phyloP scores from a whole-genome alignment of 192 early-diverging fungal species.

The Mortierella antarctica region DNA sequence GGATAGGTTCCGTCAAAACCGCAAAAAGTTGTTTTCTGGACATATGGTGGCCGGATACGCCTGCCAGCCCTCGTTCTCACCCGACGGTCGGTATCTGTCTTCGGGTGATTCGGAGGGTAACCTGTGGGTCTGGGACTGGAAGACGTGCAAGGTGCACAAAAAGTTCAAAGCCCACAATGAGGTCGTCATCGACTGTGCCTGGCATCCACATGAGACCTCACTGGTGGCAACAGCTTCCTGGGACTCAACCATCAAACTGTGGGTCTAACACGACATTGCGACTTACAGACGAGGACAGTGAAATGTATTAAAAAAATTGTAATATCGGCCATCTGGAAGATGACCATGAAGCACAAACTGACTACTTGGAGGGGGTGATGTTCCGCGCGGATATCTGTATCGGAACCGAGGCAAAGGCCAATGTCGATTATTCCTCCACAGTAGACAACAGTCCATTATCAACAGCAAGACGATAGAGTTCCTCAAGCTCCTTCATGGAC shows the following conservation, averaged over 20 bases:
- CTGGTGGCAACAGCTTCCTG: slow-evolving; percentile 94
- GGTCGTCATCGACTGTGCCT: slow-evolving; percentile 91
- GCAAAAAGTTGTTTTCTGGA: slow-evolving; percentile 92
- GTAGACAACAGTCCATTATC: slow-evolving; percentile 3
- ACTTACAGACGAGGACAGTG: background rate
- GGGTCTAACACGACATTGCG: slow-evolving; percentile 56
- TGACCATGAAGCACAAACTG: background rate
- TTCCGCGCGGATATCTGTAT: too few relatives aligned
- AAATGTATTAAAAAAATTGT: background rate
- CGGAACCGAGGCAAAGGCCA: too few relatives aligned
- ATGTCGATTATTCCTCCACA: too few relatives aligned
- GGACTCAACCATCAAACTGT: slow-evolving; percentile 96
- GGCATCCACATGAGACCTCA: slow-evolving; percentile 95
- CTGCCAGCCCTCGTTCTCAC: slow-evolving; percentile 92
- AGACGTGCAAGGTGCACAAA: slow-evolving; percentile 83
- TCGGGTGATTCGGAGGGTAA: slow-evolving; percentile 93
- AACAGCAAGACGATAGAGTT: slow-evolving; percentile 2
- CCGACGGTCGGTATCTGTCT: slow-evolving; percentile 88
- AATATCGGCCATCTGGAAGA: background rate
- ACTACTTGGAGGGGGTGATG: too few relatives aligned
- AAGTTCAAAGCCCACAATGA: slow-evolving; percentile 94
- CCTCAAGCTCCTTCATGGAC: background rate
- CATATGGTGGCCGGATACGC: slow-evolving; percentile 97
- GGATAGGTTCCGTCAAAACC: slow-evolving; percentile 87
- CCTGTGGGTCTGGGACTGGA: slow-evolving; percentile 99